Base-by-base conservation (phyloP, 1,139 yeast species). In the Waltiozyma sp. region DNA sequence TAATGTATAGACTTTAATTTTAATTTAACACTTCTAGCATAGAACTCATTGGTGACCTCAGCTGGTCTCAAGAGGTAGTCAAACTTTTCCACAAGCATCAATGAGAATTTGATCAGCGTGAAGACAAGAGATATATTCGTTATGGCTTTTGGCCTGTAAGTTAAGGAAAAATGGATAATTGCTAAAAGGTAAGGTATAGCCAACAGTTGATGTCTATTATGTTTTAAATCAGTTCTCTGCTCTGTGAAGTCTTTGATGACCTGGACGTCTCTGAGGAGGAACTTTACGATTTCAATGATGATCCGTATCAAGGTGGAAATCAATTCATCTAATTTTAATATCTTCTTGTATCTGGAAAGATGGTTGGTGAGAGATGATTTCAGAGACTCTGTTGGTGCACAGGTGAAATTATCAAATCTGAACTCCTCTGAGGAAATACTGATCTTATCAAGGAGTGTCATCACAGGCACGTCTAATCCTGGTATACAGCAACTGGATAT, bases 381-480 rank as follows among this genome's bases (percentile, higher is more conserved):
- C 9, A 65, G 47, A 4, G 68, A 58, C 19, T 55, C 58, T 5
- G 49, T 48, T n/a, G 48, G 40, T 1, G 47, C 40, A 3, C 75
- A 58, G 13, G 46, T 47, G 26, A 74, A 64, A 15, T 51, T 58
- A 14, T 61, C 65, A 19, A 57, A 51, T 2, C 52, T 48, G 33
- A 65, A 65, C 3, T 54, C 50, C 3, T 70, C 53, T 18, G 67
- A 7, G 21, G 19, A 64, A 6, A 77, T 56, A 40, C 70, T 64
- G 3, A 79, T 66, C 41, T 69, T 71, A 18, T 72, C 65, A 15
- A 81, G 60, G 45, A 68, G 72, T 19, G 68, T 69, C 46, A 81
- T 57, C 1, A 80, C 68, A 0, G 80, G 64, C 37, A 70, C 50
- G 2, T 59, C 48, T 38, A 74, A 61, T 1, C 87, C 87, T 16